phyloP scores from a whole-genome alignment of 1,284 basidiomycete genomes.

The Cystobasidiaceae sp. region DNA sequence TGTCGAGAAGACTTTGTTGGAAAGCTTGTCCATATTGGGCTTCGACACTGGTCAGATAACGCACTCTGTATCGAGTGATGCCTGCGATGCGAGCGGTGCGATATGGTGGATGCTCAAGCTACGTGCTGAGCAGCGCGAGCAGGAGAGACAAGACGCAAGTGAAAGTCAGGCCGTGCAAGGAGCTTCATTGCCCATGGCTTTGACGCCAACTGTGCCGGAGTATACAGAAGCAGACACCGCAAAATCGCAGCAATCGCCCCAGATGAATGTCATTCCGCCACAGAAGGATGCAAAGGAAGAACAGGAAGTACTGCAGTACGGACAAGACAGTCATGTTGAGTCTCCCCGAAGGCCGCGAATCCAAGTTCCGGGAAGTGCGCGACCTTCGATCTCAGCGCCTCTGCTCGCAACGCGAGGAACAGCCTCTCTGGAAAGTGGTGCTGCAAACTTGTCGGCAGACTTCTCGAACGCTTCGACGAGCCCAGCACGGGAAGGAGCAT shows the following conservation, averaged over 20 bases:
- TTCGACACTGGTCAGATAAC: constrained; percentile 91
- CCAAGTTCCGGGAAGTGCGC: constrained; percentile 9
- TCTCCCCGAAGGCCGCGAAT: neutral
- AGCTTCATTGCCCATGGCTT: too few relatives aligned
- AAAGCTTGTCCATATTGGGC: constrained; percentile 67
- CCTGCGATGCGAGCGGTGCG: constrained; percentile 86
- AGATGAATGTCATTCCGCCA: neutral
- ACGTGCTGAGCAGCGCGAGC: constrained; percentile 44
- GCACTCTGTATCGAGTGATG: constrained; percentile 83
- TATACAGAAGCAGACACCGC: too few relatives aligned
- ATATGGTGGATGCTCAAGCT: constrained; percentile 93
- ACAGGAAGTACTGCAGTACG: constrained; percentile 2
- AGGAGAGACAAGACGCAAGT: constrained; percentile 7
- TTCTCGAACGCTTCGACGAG: too few relatives aligned
- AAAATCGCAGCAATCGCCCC: too few relatives aligned
- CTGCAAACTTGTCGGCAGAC: too few relatives aligned
- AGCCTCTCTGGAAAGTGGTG: too few relatives aligned
- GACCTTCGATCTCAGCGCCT: constrained; percentile 10
- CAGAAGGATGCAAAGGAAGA: neutral
- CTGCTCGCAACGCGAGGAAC: too few relatives aligned
- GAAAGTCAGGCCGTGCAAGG: neutral
- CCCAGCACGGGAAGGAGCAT: neutral
- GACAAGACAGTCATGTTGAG: neutral
- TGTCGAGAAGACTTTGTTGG: constrained; percentile 73
- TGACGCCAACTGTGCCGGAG: too few relatives aligned